Evolutionary conservation across 176 grass and related monocot genomes (phyloP).

Genomic region (Carex myosuroides): DNA sequence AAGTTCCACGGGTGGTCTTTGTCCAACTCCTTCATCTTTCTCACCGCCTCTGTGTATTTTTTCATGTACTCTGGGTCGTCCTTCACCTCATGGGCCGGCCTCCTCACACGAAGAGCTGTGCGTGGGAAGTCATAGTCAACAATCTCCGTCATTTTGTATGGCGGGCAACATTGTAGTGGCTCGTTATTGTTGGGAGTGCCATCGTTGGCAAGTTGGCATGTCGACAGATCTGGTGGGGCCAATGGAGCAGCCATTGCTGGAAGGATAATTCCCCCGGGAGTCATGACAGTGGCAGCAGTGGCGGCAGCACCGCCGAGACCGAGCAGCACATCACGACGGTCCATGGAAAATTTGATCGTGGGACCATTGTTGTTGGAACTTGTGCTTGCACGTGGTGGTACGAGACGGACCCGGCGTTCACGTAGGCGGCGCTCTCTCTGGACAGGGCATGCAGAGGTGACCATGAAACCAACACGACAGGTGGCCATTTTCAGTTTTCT

Average conservation of each 20-base stretch:
- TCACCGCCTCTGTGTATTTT: slow-evolving; percentile 38
- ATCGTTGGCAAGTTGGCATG: not conserved
- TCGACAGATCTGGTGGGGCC: slow-evolving; percentile 20
- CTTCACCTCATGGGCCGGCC: slow-evolving; percentile 22
- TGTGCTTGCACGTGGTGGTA: not conserved
- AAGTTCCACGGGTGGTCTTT: slow-evolving; percentile 37
- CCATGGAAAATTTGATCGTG: not conserved
- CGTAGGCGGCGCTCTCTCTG: not conserved
- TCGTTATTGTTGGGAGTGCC: too few relatives aligned
- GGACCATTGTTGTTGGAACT: not conserved
- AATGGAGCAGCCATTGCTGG: slow-evolving; percentile 18
- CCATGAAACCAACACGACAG: slow-evolving; percentile 4
- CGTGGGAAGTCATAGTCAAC: slow-evolving; percentile 14
- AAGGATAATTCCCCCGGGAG: not conserved
- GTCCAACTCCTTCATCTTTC: slow-evolving; percentile 38
- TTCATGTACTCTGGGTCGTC: slow-evolving; percentile 34
- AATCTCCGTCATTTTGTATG: not conserved
- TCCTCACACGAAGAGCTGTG: slow-evolving; percentile 25
- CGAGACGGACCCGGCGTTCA: not conserved
- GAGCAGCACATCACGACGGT: slow-evolving; percentile 27
- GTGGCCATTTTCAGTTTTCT: slow-evolving; percentile 3
- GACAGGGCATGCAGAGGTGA: slow-evolving; percentile 28
- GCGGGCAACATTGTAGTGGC: slow-evolving; percentile 18
- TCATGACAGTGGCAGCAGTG: not conserved
- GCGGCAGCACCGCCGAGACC: slow-evolving; percentile 21